Conservation (phyloP, 106 monocot species). For the Platanthera zijinensis region DNA sequence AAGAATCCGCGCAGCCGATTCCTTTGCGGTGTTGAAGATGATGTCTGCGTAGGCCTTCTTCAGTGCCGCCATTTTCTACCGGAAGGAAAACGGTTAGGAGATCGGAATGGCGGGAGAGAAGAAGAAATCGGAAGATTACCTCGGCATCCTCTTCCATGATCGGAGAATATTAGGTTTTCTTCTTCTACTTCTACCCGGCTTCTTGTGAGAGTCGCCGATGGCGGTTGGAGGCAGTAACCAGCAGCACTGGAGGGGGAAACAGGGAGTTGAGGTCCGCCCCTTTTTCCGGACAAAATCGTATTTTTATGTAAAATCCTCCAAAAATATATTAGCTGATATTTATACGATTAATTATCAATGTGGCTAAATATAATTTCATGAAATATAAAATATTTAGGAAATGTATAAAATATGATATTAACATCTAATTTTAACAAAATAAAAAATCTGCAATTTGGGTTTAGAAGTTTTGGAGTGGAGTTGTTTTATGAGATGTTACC, state of each 20-base stretch:
- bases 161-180: not conserved
- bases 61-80: conserved; percentile 48
- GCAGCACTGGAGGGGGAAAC: conserved; percentile 4
- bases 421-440: too few relatives aligned
- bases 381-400: too few relatives aligned
- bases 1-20: conserved; percentile 56
- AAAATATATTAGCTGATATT: too few relatives aligned
- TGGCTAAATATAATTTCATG: too few relatives aligned
- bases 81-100: not conserved
- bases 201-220: conserved; percentile 2
- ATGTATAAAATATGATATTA: too few relatives aligned
- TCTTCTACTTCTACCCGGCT: not conserved
- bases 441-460: too few relatives aligned
- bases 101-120: not conserved
- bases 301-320: not conserved
- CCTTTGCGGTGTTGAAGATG: conserved; percentile 59
- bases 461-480: too few relatives aligned
- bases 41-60: conserved; percentile 68
- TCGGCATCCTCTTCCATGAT: conserved; percentile 11
- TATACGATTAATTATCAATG: too few relatives aligned
- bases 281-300: not conserved
- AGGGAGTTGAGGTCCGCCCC: conserved; percentile 6
- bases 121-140: not conserved
- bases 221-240: conserved; percentile 7
- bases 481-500: too few relatives aligned